Conservation (phyloP, 164 flowering plant species). For the Tetracentron sinense region DNA sequence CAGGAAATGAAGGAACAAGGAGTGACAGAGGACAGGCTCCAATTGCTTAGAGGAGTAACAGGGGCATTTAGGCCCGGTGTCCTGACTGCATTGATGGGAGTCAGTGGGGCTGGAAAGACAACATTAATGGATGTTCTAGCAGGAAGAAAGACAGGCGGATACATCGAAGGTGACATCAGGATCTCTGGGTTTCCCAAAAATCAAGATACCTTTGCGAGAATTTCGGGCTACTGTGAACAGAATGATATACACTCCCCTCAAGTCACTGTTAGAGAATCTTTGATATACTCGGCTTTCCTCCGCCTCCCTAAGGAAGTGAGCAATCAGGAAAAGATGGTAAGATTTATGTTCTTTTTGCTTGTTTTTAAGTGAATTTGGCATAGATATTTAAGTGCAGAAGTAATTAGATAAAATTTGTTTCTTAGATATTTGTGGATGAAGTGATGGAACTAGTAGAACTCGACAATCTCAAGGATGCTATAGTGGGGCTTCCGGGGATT, state of each 20-base stretch:
- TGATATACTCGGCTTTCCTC: background rate
- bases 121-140: background rate
- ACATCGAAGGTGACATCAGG: background rate
- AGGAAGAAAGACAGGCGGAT: background rate
- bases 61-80: slow-evolving; percentile 1
- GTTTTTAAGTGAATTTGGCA: background rate
- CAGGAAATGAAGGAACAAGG: background rate
- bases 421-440: slow-evolving; percentile 74
- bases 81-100: slow-evolving; percentile 5
- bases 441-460: slow-evolving; percentile 91
- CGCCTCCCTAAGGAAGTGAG: slow-evolving; percentile 42
- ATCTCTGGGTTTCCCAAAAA: background rate
- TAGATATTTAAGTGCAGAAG: background rate
- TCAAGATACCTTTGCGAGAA: background rate
- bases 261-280: background rate
- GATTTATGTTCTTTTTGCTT: background rate
- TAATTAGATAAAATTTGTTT: background rate
- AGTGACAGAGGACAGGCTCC: background rate
- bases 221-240: slow-evolving; percentile 1
- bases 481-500: slow-evolving; percentile 88
- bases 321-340: slow-evolving; percentile 75
- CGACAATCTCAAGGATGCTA: slow-evolving; percentile 64
- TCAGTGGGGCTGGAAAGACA: slow-evolving; percentile 6
- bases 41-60: background rate
- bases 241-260: background rate